These are phyloP conservation scores for Candida gorgasii DNA, from an alignment of 805 yeast species.

Conservation along the genomic window DNA sequence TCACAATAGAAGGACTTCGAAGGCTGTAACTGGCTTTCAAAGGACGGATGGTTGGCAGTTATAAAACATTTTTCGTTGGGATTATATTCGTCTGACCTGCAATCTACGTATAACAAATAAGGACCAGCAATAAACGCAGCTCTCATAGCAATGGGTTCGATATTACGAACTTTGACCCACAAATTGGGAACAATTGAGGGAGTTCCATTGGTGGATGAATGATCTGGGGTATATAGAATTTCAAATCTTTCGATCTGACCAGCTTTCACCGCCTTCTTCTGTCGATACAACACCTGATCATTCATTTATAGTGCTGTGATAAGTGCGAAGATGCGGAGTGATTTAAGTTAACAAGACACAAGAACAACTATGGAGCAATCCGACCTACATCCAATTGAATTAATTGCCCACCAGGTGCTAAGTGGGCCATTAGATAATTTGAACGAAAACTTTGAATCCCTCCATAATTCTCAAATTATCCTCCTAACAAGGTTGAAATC, in stretches of 20 bases:
- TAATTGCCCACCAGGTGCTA: conserved; percentile 55
- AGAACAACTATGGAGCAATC: conserved; percentile 4
- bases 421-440: conserved; percentile 56
- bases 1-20: conserved; percentile 64
- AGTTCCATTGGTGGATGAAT: not conserved
- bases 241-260: conserved; percentile 62
- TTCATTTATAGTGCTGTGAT: not conserved
- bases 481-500: conserved; percentile 49
- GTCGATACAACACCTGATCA: conserved; percentile 32
- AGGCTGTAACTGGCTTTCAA: conserved; percentile 70
- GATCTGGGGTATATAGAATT: conserved; percentile 47
- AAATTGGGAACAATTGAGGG: conserved; percentile 17
- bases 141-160: conserved; percentile 68
- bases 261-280: conserved; percentile 47
- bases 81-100: conserved; percentile 65
- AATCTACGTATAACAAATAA: conserved; percentile 78
- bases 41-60: conserved; percentile 76
- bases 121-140: conserved; percentile 93
- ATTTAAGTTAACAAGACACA: not conserved
- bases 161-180: conserved; percentile 66
- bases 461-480: conserved; percentile 59
- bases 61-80: conserved; percentile 54
- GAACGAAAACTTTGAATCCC: conserved; percentile 49
- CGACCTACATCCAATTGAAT: conserved; percentile 59
- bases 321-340: not conserved